A percentile compares a stretch with the other conserved stretches of the same genome.
phyloP scores from a whole-genome alignment of 192 early-diverging fungal species.

The Coemansia sp. region DNA sequence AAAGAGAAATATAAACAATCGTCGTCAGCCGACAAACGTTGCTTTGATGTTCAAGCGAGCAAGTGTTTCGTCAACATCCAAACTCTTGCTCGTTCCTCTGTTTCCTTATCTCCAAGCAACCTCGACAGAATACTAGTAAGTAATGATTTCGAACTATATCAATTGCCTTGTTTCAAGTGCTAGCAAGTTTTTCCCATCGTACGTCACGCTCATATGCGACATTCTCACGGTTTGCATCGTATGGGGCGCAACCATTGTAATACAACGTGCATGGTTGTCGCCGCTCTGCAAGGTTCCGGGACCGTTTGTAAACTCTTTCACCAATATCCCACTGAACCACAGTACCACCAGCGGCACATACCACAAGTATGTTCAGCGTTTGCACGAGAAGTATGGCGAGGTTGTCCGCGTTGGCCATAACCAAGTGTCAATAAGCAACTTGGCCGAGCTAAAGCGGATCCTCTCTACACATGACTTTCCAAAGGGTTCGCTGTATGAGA shows the following conservation, averaged over 20 bases:
- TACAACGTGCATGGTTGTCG: slow-evolving; percentile 5
- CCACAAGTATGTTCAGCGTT: slow-evolving; percentile 16
- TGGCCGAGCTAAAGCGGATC: slow-evolving; percentile 21
- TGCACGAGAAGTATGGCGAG: slow-evolving; percentile 44
- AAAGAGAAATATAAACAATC: too few relatives aligned
- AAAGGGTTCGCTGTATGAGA: slow-evolving; percentile 39
- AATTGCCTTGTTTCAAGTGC: background rate
- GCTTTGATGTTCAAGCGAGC: too few relatives aligned
- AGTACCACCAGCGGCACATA: slow-evolving; percentile 22
- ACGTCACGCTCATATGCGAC: background rate
- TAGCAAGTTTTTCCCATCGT: background rate
- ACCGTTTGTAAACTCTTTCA: slow-evolving; percentile 27
- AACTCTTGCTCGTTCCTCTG: background rate
- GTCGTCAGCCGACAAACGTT: background rate
- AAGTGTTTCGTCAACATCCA: too few relatives aligned
- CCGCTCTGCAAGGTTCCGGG: slow-evolving; percentile 36
- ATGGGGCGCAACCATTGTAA: background rate
- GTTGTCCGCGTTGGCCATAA: slow-evolving; percentile 42
- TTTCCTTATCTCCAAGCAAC: background rate
- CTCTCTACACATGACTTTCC: slow-evolving; percentile 39
- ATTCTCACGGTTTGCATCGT: background rate
- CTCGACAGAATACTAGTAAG: background rate
- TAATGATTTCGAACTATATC: background rate
- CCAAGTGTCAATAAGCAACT: slow-evolving; percentile 35
- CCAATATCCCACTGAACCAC: slow-evolving; percentile 25